Evolutionary conservation across 2,329 filamentous ascomycete species (phyloP), one percentile per base, ranked within the genome.

Genomic region (Kalmusia sp.): DNA sequence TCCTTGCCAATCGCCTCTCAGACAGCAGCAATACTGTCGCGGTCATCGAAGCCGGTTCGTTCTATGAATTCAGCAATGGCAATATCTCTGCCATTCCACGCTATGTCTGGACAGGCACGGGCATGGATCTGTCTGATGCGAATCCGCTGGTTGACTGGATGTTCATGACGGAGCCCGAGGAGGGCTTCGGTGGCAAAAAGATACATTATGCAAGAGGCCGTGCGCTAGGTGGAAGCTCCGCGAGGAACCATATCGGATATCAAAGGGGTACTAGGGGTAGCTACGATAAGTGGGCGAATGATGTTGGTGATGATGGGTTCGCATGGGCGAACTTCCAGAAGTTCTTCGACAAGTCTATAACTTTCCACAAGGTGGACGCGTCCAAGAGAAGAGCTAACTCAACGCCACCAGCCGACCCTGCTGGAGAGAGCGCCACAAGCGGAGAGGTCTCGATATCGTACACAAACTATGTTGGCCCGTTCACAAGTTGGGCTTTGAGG

Each of bases 131-230:
- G 7, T 27, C 25, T n/a, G 62, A 69, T 43, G 57, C 43, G 28
- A 60, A 69, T 37, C 63, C 67, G 3, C 49, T 64, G 3, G 57
- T 69, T 9, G 67, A 70, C 31, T 72, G 65, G 65, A 50, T 41
- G 2, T 65, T 65, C 27, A 22, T 37, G 3, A 69, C 67, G 1
- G 51, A 57, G 6, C 64, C 65, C 0, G 61, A 71, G 34, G 34
- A 46, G 31, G 61, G 55, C 22, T 24, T 48, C 48, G 34, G 43
- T 33, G 51, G 53, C 4, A 17, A 24, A 17, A 30, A 21, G 21
- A 50, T 65, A 22, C 61, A 67, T 41, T 68, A 70, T 52, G 24
- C 50, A 6, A 17, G 21, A 8, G 37, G 37, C 3, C 19, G 21
- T 6, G 12, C 37, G 19, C 35, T 34, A 44, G 19, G 35, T 40